phyloP scores from a whole-genome alignment of 1,284 basidiomycete species.

The Sanghuangporus sanghuang region DNA sequence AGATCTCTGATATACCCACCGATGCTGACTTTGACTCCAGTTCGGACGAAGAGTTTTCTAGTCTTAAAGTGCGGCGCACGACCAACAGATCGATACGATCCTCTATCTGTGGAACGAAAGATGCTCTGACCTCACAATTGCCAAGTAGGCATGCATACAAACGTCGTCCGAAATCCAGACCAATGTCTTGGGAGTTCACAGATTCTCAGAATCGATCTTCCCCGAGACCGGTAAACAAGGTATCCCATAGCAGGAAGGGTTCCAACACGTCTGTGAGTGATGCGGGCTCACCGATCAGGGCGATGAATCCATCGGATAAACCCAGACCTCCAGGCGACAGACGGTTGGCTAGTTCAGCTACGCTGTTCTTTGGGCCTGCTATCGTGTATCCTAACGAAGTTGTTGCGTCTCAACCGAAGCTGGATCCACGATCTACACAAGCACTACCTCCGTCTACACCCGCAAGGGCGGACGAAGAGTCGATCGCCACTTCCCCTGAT shows the following conservation, averaged over 20 bases:
- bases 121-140: constrained; percentile 56
- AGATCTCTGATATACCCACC: constrained; percentile 11
- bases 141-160: constrained; percentile 70
- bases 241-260: constrained; percentile 23
- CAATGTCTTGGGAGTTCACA: constrained; percentile 59
- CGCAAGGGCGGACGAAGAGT: constrained; percentile 24
- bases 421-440: constrained; percentile 21
- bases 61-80: constrained; percentile 6
- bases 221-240: constrained; percentile 34
- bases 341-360: constrained; percentile 42
- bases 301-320: constrained; percentile 14
- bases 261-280: constrained; percentile 20
- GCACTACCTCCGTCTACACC: constrained; percentile 21
- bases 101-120: constrained; percentile 35
- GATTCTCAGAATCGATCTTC: constrained; percentile 30
- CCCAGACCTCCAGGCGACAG: background rate
- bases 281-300: constrained; percentile 7
- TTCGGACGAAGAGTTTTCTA: constrained; percentile 17
- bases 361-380: constrained; percentile 67
- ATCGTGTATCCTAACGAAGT: constrained; percentile 37
- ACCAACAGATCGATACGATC: constrained; percentile 3
- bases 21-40: constrained; percentile 10
- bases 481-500: constrained; percentile 6
- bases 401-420: background rate
- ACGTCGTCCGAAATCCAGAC: constrained; percentile 61